Base-by-base conservation (phyloP, 306 rosid genomes). In the Sesbania bispinosa region DNA sequence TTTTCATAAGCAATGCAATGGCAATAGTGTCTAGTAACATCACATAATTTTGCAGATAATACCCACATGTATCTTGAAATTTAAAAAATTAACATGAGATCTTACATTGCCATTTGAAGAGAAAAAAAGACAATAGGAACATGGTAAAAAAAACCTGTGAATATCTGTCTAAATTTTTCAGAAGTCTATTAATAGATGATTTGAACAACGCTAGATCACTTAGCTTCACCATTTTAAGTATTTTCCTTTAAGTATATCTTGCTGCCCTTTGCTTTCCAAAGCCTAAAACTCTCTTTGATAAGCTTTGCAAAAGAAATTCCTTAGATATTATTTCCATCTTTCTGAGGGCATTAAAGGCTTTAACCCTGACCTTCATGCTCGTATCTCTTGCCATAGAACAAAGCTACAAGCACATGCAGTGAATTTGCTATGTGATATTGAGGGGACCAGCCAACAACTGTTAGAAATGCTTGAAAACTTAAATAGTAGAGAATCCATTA, bases 341-440 rank as follows among this genome's bases (percentile, higher is more conserved):
- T 39, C 79, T 83, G 26, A 93, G 80, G 75, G 87, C 85, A 74
- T 45, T 21, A 71, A 93, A 90, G 63, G 88, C 91, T 82, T 88
- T 86, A 71, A 82, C 80, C 77, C 97, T 80, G 58, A 88, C 97
- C 85, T 83, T 79, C 89, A 88, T 78, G 79, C 75, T 87, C 97
- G 88, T 93, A 79, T 93, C 98, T 82, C 97, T 89, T 52, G 84
- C 88, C 89, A 83, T 80, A 20, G 90, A 88, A 86, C 96, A 88
- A 62, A 93, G 84, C 97, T 93, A 75, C 77, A 83, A 71, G n/a
- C 66, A 84, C 66, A 81, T 46, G 43, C 60, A 72, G 64, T 43
- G 30, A 43, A 64, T 50, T 35, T 53, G 61, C 63, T 66, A 67
- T 33, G 45, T 53, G 19, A 60, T 69, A 62, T 69, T 76, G 64